Conservation (phyloP, 257 asterid species). For the Jasminum sambac region DNA sequence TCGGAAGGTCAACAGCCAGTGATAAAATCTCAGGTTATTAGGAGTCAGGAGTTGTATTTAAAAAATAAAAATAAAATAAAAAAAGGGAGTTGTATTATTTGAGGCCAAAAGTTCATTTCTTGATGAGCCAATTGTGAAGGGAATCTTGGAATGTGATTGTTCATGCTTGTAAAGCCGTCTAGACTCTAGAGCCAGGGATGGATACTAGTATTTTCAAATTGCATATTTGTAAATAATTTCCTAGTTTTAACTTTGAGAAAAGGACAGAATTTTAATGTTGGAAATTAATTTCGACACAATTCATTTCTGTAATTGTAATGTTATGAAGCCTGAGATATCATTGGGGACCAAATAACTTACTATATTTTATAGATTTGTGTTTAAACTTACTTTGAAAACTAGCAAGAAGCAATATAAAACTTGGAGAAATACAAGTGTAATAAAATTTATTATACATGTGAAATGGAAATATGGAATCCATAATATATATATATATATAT, state of each 20-base stretch:
- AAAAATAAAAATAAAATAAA: too few species aligned
- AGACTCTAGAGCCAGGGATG: neutral
- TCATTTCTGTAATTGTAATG: neutral
- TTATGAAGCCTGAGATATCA: too few species aligned
- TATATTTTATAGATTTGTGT: too few species aligned
- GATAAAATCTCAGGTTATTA: slow-evolving; percentile 1
- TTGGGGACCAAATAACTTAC: too few species aligned
- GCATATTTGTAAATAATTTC: neutral
- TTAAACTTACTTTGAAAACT: too few species aligned
- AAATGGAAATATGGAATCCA: too few species aligned
- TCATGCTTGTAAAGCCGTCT: slow-evolving; percentile 20
- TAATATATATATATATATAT: too few species aligned
- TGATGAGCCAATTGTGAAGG: neutral
- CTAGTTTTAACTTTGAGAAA: neutral
- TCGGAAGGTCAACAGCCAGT: slow-evolving; percentile 37
- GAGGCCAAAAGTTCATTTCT: neutral
- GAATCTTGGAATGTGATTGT: slow-evolving; percentile 3
- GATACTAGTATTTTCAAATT: neutral
- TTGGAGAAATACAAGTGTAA: too few species aligned
- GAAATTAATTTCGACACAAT: too few species aligned
- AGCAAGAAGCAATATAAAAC: too few species aligned
- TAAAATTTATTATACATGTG: too few species aligned
- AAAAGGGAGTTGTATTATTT: neutral
- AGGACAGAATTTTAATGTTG: too few species aligned
- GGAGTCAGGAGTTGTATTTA: neutral